Base-by-base conservation (phyloP, 768 basidiomycete genomes). In the Boletus tomentosulus region DNA sequence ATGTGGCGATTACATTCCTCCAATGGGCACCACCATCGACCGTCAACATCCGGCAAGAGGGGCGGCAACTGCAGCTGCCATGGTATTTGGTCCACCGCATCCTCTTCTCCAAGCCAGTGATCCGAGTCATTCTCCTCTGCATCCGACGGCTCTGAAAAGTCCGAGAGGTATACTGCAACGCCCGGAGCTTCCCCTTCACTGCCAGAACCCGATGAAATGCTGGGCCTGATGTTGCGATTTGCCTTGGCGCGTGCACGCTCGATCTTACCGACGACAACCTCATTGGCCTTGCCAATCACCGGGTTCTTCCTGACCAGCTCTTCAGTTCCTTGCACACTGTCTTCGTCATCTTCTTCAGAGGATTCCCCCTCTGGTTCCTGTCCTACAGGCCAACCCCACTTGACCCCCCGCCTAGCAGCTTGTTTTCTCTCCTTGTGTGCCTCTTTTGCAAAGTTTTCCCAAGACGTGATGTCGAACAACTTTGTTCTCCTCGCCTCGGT, bases 111-210 rank as follows among this genome's bases (percentile, higher is more conserved):
- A 11, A 47, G 3, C 1, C 19, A 19, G 8, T 63, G 48, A 38
- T 67, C 66, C 44, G 75, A 72, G 41, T 76, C 75, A 2, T 76
- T 66, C n/a, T 68, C 73, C 6, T 75, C 70, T 12, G 68, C 69
- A 22, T 78, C 76, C 4, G 82, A 82, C 7, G 66, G 61, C n/a
- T 78, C 76, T 11, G 79, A 80, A 62, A 85, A 85, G 60, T 86
- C 84, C 0, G 79, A 74, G 61, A 80, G 81, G 57, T 84, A 84
- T 11, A 38, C 61, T 62, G 71, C 45, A 61, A 46, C 49, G 13
- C 46, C 50, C n/a, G 37, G 50, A 24, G 37, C 35, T 12, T 45
- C 58, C 24, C 16, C 54, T 1, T 71, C 69, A 12, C 62, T 61
- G 2, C 27, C 65, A 33, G 71, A 64, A 13, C 33, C 56, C 2